Base-by-base conservation (phyloP, 2,329 filamentous ascomycete genomes). In the Dactylellina haptotyla region DNA sequence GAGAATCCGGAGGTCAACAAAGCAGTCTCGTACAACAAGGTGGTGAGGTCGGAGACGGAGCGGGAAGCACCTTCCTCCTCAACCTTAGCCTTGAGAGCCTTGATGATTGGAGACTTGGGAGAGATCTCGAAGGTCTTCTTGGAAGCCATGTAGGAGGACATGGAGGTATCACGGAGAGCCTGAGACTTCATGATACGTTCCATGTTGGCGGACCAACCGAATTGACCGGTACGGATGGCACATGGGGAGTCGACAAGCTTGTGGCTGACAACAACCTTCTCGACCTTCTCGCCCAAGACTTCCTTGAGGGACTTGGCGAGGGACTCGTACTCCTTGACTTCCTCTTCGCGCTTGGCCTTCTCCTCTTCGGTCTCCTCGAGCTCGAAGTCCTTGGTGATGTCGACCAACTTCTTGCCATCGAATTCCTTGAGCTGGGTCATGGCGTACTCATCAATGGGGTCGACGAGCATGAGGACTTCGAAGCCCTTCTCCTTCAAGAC, bases 111-210 rank as follows among this genome's bases (percentile, higher is more conserved):
- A 80, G 92, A 97, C 88, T 95, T 94, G 83, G 95, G 95, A n/a
- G 95, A 98, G 84, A 99, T 98, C 87, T 99, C 95, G 79, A 99
- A 98, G 30, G 95, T 99, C 92, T 99, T 99, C 93, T 99, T 99
- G 83, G 94, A 98, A 78, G 92, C 96, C 95, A 99, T 99, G 91
- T 99, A 99, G 80, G 92, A 96, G 85, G 88, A 92, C 95, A 99
- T 99, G 80, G 93, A 97, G 79, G 95, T 99, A 86, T 99, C 95
- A 86, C 95, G 95, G 81, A 99, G 94, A 81, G 95, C 95, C 87
- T 99, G 95, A 26, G 95, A 95, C 90, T 99, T 99, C 95, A 99
- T 99, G 89, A 99, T 99, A 87, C 95, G 95, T 89, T 99, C 95
- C 95, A 99, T 99, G 89, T 99, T 99, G 82, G 95, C 95, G 69